phyloP scores from a whole-genome alignment of 192 early-diverging fungal genomes.

The Coemansia sp. region DNA sequence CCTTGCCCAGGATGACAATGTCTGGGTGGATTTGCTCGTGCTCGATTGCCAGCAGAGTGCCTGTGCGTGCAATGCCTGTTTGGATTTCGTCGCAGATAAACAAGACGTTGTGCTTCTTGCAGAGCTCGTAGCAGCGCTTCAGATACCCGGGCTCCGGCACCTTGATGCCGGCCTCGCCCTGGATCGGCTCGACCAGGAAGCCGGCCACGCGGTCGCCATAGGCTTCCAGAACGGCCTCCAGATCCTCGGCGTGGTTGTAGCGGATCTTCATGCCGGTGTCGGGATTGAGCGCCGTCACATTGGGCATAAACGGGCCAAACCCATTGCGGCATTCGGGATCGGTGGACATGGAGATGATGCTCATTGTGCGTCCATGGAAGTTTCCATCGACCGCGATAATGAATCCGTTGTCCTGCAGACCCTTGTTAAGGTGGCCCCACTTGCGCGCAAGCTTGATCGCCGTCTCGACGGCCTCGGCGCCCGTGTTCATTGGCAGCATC shows the following conservation, averaged over 20 bases:
- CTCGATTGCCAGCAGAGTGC: conserved; percentile 91
- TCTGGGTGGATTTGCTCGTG: conserved; percentile 92
- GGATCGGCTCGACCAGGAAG: conserved; percentile 98
- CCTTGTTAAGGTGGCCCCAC: conserved; percentile 95
- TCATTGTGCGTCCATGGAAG: conserved; percentile 96
- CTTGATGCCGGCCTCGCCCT: conserved; percentile 97
- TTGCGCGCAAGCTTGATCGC: conserved; percentile 96
- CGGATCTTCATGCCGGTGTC: conserved; percentile 64
- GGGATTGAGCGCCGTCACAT: conserved; percentile 79
- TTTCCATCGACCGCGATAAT: conserved; percentile 83
- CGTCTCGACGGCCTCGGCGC: conserved; percentile 98
- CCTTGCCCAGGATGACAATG: conserved; percentile 94
- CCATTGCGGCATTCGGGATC: conserved; percentile 77
- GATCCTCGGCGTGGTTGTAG: conserved; percentile 83
- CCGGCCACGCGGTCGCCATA: conserved; percentile 83
- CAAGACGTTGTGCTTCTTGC: conserved; percentile 96
- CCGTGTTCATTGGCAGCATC: conserved; percentile 99
- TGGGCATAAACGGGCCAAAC: conserved; percentile 95
- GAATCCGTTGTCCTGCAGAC: conserved; percentile 72
- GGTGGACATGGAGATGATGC: conserved; percentile 91
- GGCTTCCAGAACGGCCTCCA: conserved; percentile 80
- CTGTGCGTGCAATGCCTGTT: conserved; percentile 92
- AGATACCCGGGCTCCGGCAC: conserved; percentile 95
- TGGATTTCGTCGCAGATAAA: conserved; percentile 99
- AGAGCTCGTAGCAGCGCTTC: conserved; percentile 78